A percentile compares a stretch with the other conserved stretches of the same genome.
phyloP scores from a whole-genome alignment of 768 basidiomycete genomes.

The Lyophyllum semitale region DNA sequence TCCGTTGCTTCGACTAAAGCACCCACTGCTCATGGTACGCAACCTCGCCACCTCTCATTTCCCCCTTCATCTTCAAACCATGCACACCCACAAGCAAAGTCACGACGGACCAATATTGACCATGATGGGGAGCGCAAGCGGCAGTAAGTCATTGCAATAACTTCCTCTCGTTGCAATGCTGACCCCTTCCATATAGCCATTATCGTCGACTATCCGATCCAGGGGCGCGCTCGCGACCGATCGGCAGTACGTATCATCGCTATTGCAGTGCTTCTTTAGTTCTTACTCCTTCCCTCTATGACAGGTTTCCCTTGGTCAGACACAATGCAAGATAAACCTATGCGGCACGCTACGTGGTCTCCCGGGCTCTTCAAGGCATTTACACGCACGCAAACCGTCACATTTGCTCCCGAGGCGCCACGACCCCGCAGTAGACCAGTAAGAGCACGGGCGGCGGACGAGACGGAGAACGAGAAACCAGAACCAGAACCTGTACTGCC shows the following conservation, averaged over 20 bases:
- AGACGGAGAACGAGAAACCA: conserved; percentile 8
- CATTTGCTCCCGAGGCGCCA: conserved; percentile 33
- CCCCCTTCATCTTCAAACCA: conserved; percentile 8
- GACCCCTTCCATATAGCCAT: conserved; percentile 1
- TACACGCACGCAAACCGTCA: conserved; percentile 41
- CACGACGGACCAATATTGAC: conserved; percentile 3
- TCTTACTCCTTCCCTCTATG: conserved; percentile 9
- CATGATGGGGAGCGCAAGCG: conserved; percentile 1
- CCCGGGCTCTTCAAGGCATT: conserved; percentile 24
- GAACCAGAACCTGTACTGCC: conserved; percentile 7
- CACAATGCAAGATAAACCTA: conserved; percentile 27
- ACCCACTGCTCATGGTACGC: conserved; percentile 14
- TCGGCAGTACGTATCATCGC: conserved; percentile 27
- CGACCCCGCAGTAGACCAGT: conserved; percentile 27
- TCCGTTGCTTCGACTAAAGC: conserved; percentile 30
- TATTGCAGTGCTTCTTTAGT: neutral
- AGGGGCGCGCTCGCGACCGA: conserved; percentile 31
- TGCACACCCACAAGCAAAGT: neutral
- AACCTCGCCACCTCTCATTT: conserved; percentile 22
- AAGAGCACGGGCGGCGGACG: conserved; percentile 8
- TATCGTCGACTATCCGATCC: conserved; percentile 41
- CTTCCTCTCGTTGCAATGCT: neutral
- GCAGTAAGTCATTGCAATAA: neutral
- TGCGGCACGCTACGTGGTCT: neutral
- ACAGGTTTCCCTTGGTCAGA: conserved; percentile 38